Conservation (phyloP, 306 rosid species). For the Vigna reflexopilosa region DNA sequence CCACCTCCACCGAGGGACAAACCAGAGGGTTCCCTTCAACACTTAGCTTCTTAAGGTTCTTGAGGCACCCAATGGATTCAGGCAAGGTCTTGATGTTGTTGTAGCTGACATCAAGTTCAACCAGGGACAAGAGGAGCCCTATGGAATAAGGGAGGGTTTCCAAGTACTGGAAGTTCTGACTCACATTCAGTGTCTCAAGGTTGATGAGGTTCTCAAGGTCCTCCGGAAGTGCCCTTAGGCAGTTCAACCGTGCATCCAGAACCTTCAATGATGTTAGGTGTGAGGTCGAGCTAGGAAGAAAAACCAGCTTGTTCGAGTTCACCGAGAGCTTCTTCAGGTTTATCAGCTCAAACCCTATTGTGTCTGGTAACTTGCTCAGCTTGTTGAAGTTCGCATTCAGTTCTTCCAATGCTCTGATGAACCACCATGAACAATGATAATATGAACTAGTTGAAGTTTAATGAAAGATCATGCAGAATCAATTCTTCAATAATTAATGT, state of each 20-base stretch:
- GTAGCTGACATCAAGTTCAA: slow-evolving; percentile 88
- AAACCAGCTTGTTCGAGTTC: slow-evolving; percentile 78
- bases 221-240: slow-evolving; percentile 70
- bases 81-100: slow-evolving; percentile 71
- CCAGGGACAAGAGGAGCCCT: slow-evolving; percentile 79
- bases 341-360: slow-evolving; percentile 77
- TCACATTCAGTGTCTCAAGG: slow-evolving; percentile 79
- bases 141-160: slow-evolving; percentile 74
- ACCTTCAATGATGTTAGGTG: slow-evolving; percentile 65
- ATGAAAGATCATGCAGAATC: too few relatives aligned
- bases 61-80: slow-evolving; percentile 79
- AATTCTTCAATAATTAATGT: background rate
- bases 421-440: background rate
- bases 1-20: slow-evolving; percentile 74
- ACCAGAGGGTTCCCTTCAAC: slow-evolving; percentile 84
- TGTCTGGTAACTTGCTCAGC: slow-evolving; percentile 69
- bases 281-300: slow-evolving; percentile 73
- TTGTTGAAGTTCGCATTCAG: slow-evolving; percentile 89
- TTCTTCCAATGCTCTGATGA: slow-evolving; percentile 76
- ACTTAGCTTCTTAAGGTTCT: slow-evolving; percentile 63
- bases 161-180: slow-evolving; percentile 89
- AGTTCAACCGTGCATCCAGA: slow-evolving; percentile 82
- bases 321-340: slow-evolving; percentile 76
- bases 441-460: too few relatives aligned
- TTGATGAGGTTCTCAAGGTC: slow-evolving; percentile 86